Evolutionary conservation across 305 asterid species (phyloP), one percentile per base, ranked within the genome.

Genomic region (Fraxinus ornus): DNA sequence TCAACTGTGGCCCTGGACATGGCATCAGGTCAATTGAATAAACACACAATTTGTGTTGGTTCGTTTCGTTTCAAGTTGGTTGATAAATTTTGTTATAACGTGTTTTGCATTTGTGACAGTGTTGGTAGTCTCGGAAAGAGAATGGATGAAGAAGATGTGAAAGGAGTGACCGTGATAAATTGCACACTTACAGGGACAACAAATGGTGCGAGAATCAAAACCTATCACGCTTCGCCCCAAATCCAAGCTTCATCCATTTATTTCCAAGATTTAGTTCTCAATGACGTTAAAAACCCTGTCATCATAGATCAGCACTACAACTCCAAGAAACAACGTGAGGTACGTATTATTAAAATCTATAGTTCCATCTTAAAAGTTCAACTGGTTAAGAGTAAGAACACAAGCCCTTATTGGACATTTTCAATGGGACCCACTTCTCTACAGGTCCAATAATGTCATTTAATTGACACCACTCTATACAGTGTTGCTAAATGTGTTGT

Each of bases 1-100:
- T 94, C 8, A 73, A 76, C 9, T 94, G 98, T 60, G 98, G 98
- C 22, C 98, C 98, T 0, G 98, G 98, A 41, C 98, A 94, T 55
- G 98, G 98, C 37, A 86, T 94, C 85, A 91, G 97, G 98, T 93
- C 33, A 57, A n/a, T 57, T 57, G 12, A n/a, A n/a, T 57, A 57
- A 57, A 4, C 28, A 57, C 24, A n/a, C 22, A 57, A 57, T 19
- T 57, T 57, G 68, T 49, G 62, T 17, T 15, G 62, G 2, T 17
- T 49, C 2, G 8, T 15, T 49, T 49, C n/a, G 62, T 49, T 49
- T 49, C 62, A 4, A 49, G 62, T 15, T 15, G 62, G 21, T 4
- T 6, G 22, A 17, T 49, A 3, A 49, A 13, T 17, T 49, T 49
- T 49, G 2, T 49, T 49, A 49, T 4, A 15, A 49, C 7, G 62